phyloP scores from a whole-genome alignment of 176 grass and related monocot genomes.

The Poa annua region DNA sequence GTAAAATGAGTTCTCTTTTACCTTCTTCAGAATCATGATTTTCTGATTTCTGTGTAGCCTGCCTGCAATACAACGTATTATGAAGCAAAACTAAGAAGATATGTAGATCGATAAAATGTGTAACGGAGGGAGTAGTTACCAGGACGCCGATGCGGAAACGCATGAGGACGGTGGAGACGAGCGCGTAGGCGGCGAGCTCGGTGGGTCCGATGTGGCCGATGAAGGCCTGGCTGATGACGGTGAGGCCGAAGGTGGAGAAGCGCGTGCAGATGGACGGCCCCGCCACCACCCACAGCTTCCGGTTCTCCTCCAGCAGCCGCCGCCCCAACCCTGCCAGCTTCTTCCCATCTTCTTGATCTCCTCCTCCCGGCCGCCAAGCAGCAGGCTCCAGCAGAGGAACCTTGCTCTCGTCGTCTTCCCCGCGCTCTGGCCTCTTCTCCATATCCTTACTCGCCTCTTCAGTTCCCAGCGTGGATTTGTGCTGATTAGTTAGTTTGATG shows the following conservation, averaged over 20 bases:
- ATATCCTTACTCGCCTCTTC: too few species aligned
- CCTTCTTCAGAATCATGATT: too few species aligned
- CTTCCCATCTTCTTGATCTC: too few species aligned
- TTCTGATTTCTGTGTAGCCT: too few species aligned
- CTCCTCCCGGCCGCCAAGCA: not conserved
- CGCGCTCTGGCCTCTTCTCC: not conserved
- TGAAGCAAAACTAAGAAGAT: too few species aligned
- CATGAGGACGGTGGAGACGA: slow-evolving; percentile 88
- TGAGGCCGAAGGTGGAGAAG: slow-evolving; percentile 82
- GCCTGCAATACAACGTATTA: too few species aligned
- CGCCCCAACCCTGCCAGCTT: not conserved
- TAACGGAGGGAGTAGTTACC: too few species aligned
- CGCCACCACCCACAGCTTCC: slow-evolving; percentile 83
- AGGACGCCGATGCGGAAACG: slow-evolving; percentile 77
- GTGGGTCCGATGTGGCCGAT: slow-evolving; percentile 76
- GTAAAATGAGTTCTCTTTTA: too few species aligned
- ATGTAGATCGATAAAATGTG: too few species aligned
- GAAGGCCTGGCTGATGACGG: slow-evolving; percentile 94
- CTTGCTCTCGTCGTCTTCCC: not conserved
- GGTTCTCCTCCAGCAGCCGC: slow-evolving; percentile 67
- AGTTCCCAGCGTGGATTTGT: not conserved
- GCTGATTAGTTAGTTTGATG: not conserved
- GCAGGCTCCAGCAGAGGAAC: slow-evolving; percentile 35
- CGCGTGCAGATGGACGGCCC: slow-evolving; percentile 78
- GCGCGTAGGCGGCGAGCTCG: slow-evolving; percentile 77